Conservation (phyloP, 805 yeast genomes). For the Naumovozyma castellii region DNA sequence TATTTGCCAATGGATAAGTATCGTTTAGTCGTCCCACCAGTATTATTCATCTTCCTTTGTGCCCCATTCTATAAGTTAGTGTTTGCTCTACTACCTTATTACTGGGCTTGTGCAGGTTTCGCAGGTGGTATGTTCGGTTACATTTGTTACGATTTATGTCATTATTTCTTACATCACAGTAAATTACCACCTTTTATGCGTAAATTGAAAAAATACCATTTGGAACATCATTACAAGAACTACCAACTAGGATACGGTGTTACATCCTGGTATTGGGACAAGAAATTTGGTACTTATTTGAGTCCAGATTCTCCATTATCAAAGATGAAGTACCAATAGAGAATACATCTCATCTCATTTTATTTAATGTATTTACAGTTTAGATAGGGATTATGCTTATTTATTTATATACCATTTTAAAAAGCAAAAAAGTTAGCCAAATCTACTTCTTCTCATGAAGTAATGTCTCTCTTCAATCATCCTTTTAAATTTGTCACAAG, state of each 20-base stretch:
- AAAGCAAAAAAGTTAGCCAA: no score
- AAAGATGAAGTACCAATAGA: slow-evolving; percentile 28
- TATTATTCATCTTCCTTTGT: slow-evolving; percentile 62
- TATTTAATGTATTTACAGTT: no score
- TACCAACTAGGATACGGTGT: slow-evolving; percentile 97
- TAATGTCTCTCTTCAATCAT: no score
- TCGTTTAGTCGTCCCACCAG: slow-evolving; percentile 94
- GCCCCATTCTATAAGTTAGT: slow-evolving; percentile 76
- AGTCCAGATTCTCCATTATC: slow-evolving; percentile 33
- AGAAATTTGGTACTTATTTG: slow-evolving; percentile 74
- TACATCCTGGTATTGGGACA: slow-evolving; percentile 89
- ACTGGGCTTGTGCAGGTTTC: slow-evolving; percentile 83
- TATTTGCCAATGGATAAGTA: slow-evolving; percentile 92
- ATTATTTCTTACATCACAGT: slow-evolving; percentile 86
- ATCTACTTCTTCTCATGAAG: no score
- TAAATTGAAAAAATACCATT: slow-evolving; percentile 76
- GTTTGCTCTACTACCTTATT: slow-evolving; percentile 65
- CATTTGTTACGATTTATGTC: slow-evolving; percentile 85
- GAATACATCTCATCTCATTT: no score
- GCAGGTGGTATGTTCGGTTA: slow-evolving; percentile 96
- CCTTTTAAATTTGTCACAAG: no score
- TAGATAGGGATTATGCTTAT: no score
- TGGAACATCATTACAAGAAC: slow-evolving; percentile 96
- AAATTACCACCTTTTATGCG: slow-evolving; percentile 69
- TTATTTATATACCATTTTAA: no score